Evolutionary conservation across 2,329 filamentous ascomycete genomes (phyloP), one percentile per base, ranked within the genome.

Genomic region (Scytalidium sp.): DNA sequence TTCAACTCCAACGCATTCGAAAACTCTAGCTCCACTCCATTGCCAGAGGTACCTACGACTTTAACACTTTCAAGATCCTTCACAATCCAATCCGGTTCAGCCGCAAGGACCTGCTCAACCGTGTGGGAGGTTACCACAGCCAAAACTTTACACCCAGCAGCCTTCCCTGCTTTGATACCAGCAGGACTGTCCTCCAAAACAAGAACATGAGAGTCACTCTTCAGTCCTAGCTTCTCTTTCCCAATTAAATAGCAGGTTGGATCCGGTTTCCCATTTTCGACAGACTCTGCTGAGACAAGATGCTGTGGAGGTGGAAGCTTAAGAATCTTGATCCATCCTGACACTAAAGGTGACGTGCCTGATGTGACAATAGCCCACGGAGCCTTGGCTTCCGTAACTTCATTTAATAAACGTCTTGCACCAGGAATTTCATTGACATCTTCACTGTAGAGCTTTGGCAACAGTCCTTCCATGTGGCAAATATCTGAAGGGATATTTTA

Each of bases 381-480:
- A 22, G 57, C 52, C 40, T 73, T 69, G 46, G 73, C 73, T 32
- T 75, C 67, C 54, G 87, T 86, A 40, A 97, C 78, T 25, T 75
- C 67, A 54, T 81, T 74, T 45, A 96, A 79, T 47, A 96, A 77
- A 23, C 75, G 66, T 53, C 91, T 82, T 6, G 89, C 87, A 11
- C 93, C 94, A 1, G 90, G 90, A 56, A 97, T 90, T 68, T 96
- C 92, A 52, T 85, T 76, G 36, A 90, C 93, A 67, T 93, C 86
- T 39, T 78, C 69, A 48, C 90, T 90, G 70, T 88, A 90, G 46
- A 87, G 76, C 63, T 82, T 79, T 3, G 93, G 93, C 32, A 97
- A 83, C 19, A 80, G 75, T 20, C 81, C 85, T 72, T 97, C 94
- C 67, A 92, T 82, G 50, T 85, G 73, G 66, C 80, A 82, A 59